Evolutionary conservation across 164 flowering plant species (phyloP), one percentile per base, ranked within the genome.

Genomic region (Nymphaea thermarum): DNA sequence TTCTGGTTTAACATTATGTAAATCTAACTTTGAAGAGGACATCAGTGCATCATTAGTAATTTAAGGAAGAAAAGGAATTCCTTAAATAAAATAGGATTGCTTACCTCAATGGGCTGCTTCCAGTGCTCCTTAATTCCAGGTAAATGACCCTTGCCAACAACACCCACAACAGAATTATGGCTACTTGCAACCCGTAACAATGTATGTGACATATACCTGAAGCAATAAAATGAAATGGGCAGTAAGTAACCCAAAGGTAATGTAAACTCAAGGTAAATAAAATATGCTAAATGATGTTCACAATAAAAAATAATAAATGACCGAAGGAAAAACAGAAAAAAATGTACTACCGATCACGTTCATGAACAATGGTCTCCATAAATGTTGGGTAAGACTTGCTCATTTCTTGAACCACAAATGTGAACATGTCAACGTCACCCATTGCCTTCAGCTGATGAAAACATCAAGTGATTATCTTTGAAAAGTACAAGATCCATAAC

Each of bases 91-190:
- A 43, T 67, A 60, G 68, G n/a, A 43, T 43, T 42, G 63, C 75
- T 72, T 47, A 93, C 96, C 82, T 76, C 77, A 75, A 95, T 73
- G 65, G 96, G 98, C 72, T 86, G 91, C 81, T 82, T 68, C 99
- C 99, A 95, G 68, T 92, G 71, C 76, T 84, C 83, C 82, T 81
- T 80, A 71, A 95, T 92, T 71, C 99, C 99, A 61, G 76, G 82
- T n/a, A 95, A 73, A 74, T 90, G 99, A 43, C 99, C 99, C 76
- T 80, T 88, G 51, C 99, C 99, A 65, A 95, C 97, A 75, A 95
- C 97, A 60, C 98, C 99, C 64, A 95, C 97, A 36, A 92, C 99
- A 64, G 92, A 91, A 67, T 71, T 76, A 74, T 90, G 88, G 78
- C 87, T 88, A 15, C 81, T 70, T 17, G 97, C 96, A 71, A 85